These are phyloP conservation scores for Nidularia pulvinata DNA, from an alignment of 768 basidiomycete species.

Conservation along the genomic window DNA sequence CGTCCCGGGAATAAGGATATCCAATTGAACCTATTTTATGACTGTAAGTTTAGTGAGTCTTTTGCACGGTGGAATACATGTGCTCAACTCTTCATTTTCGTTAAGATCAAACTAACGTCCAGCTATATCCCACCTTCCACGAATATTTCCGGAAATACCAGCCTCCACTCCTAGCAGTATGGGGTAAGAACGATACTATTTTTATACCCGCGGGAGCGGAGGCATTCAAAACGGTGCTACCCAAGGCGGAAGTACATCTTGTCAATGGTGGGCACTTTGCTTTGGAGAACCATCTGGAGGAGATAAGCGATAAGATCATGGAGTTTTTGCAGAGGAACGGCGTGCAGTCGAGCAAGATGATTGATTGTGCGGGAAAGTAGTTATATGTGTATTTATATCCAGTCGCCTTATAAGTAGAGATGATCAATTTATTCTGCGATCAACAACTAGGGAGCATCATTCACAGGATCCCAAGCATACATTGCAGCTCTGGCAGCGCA, in stretches of 20 bases:
- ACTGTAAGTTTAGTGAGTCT: conserved; percentile 11
- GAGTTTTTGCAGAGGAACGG: conserved; percentile 18
- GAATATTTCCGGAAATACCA: conserved; percentile 34
- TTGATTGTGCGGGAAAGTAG: too few species aligned
- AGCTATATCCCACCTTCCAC: conserved; percentile 43
- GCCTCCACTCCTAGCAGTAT: conserved; percentile 41
- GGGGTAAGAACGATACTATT: conserved; percentile 44
- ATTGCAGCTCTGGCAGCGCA: too few species aligned
- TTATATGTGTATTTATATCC: too few species aligned
- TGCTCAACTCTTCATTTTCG: too few species aligned
- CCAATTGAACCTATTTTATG: conserved; percentile 39
- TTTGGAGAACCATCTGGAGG: conserved; percentile 36
- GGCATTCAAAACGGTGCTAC: conserved; percentile 35
- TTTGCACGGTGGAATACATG: too few species aligned
- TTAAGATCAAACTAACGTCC: conserved; percentile 38
- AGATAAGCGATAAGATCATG: conserved; percentile 25
- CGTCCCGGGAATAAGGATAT: conserved; percentile 36
- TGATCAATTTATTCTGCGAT: too few species aligned
- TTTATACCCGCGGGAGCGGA: conserved; percentile 43
- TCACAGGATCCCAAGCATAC: too few species aligned
- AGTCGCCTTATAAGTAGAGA: too few species aligned
- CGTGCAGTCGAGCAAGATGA: too few species aligned
- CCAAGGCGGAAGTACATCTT: conserved; percentile 31
- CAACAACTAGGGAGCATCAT: too few species aligned
- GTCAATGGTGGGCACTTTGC: conserved; percentile 47